phyloP scores from a whole-genome alignment of 2,329 filamentous ascomycete genomes.

The Trichophyton rubrum region DNA sequence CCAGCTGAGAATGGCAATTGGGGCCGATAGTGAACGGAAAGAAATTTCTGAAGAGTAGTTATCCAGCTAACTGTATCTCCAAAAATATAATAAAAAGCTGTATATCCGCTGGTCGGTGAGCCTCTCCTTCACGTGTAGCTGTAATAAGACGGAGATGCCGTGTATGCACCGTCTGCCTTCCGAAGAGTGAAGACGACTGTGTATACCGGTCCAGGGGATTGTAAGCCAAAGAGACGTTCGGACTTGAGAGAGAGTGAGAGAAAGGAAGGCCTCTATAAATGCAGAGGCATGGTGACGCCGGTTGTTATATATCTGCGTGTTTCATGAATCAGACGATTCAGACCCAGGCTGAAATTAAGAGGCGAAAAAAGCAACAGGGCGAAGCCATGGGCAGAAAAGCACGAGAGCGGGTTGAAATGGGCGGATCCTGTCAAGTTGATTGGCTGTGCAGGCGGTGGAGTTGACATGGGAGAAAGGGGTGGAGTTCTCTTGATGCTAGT shows the following conservation, averaged over 20 bases:
- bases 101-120: not conserved
- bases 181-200: not conserved
- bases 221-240: not conserved
- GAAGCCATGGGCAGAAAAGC: not conserved
- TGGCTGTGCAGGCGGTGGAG: not conserved
- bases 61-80: not conserved
- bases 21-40: not conserved
- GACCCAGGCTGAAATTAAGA: not conserved
- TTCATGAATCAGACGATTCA: not conserved
- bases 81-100: not conserved
- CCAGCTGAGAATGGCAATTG: not conserved
- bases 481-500: not conserved
- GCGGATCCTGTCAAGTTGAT: not conserved
- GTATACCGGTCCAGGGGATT: not conserved
- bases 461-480: not conserved
- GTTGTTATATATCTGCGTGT: not conserved
- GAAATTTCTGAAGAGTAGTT: not conserved
- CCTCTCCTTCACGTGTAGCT: not conserved
- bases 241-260: not conserved
- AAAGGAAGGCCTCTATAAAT: not conserved
- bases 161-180: not conserved
- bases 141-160: not conserved
- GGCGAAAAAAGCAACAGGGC: not conserved
- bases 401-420: not conserved
- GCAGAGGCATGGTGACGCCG: not conserved